Evolutionary conservation across 2,329 filamentous ascomycete genomes (phyloP).

Genomic region (Hypoxylon sp.): DNA sequence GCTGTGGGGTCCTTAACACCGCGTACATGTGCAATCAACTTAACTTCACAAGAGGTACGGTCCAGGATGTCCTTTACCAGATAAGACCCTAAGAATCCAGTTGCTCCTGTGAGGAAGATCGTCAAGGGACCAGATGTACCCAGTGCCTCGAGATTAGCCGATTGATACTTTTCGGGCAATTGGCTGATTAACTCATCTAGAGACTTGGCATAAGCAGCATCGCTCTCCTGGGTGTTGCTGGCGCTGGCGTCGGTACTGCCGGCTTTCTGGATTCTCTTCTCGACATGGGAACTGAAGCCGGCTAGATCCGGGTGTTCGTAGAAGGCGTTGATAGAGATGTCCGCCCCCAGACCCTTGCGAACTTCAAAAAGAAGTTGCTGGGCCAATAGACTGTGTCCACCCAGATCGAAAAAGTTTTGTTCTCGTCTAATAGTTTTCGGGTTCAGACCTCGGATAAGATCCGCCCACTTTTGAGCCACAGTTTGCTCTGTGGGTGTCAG

Average conservation of each 20-base stretch:
- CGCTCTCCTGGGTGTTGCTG: slow-evolving; percentile 54
- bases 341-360: slow-evolving; percentile 56
- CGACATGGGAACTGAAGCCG: slow-evolving; percentile 67
- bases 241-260: slow-evolving; percentile 3
- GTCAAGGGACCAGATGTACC: slow-evolving; percentile 59
- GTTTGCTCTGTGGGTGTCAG: slow-evolving; percentile 71
- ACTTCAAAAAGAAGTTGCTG: slow-evolving; percentile 85
- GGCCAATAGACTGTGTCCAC: slow-evolving; percentile 85
- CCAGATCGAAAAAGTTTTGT: slow-evolving; percentile 82
- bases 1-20: slow-evolving; percentile 71
- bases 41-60: slow-evolving; percentile 67
- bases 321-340: slow-evolving; percentile 79
- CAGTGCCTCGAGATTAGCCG: slow-evolving; percentile 46
- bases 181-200: slow-evolving; percentile 61
- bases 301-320: slow-evolving; percentile 73
- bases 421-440: slow-evolving; percentile 73
- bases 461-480: slow-evolving; percentile 81
- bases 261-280: slow-evolving; percentile 56
- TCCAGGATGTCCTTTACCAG: slow-evolving; percentile 82
- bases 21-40: slow-evolving; percentile 83
- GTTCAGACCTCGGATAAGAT: slow-evolving; percentile 76
- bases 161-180: slow-evolving; percentile 58
- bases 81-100: slow-evolving; percentile 89
- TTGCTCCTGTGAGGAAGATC: slow-evolving; percentile 89
- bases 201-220: slow-evolving; percentile 66